Evolutionary conservation across 2,329 filamentous ascomycete species (phyloP).

Genomic region (Colletotrichum sp.): DNA sequence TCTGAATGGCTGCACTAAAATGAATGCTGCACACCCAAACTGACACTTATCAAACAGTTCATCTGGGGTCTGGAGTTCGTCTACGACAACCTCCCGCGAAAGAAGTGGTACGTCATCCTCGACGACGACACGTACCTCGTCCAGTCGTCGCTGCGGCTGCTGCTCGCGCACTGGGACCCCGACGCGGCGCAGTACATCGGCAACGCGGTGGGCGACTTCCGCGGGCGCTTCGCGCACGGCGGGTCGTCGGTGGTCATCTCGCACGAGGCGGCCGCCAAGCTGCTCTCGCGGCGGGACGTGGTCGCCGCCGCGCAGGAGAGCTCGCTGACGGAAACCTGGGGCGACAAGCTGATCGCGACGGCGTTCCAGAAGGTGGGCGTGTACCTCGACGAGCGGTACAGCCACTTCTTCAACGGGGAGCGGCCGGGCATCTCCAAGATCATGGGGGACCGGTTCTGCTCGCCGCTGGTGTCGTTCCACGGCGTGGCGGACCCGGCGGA

Average conservation of each 20-base stretch:
- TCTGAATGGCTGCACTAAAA: background rate
- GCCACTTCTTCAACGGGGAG: conserved; percentile 62
- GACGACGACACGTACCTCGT: conserved; percentile 65
- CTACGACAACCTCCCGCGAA: conserved; percentile 53
- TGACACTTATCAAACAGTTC: conserved; percentile 42
- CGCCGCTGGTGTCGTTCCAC: conserved; percentile 61
- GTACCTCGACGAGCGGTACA: conserved; percentile 60
- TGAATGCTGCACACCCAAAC: background rate
- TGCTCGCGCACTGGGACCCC: conserved; percentile 56
- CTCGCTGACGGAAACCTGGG: conserved; percentile 57
- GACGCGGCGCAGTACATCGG: conserved; percentile 55
- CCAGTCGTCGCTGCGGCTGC: conserved; percentile 49
- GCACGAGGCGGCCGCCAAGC: conserved; percentile 49
- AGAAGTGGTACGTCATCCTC: conserved; percentile 64
- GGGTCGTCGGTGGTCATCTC: conserved; percentile 61
- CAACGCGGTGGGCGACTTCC: conserved; percentile 63
- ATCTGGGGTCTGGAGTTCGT: conserved; percentile 59
- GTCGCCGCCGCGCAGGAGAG: conserved; percentile 50
- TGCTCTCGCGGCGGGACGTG: conserved; percentile 48
- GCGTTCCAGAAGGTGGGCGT: conserved; percentile 58
- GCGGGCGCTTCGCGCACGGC: conserved; percentile 60
- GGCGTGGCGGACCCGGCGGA: conserved; percentile 47
- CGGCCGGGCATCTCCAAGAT: conserved; percentile 53
- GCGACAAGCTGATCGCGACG: conserved; percentile 59
- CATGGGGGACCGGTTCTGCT: conserved; percentile 54